These are phyloP conservation scores for Epithele typhae DNA, from an alignment of 768 basidiomycete species.

Conservation along the genomic window DNA sequence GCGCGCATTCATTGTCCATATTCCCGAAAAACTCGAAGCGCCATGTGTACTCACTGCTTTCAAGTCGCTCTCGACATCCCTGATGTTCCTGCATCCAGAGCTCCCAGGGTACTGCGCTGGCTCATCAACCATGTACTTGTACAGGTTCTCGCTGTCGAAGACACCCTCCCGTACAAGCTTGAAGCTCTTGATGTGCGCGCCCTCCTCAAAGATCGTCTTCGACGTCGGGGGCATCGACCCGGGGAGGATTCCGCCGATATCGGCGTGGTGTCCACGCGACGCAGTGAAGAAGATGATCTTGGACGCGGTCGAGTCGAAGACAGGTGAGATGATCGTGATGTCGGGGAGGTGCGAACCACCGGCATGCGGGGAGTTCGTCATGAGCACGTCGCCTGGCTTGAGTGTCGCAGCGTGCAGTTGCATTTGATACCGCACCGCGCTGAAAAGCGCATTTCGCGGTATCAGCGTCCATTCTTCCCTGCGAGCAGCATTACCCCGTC, in stretches of 20 bases:
- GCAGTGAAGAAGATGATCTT: slow-evolving; percentile 93
- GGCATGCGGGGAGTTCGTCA: slow-evolving; percentile 88
- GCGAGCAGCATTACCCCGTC: too few species aligned
- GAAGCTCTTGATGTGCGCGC: slow-evolving; percentile 86
- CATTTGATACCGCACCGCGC: slow-evolving; percentile 90
- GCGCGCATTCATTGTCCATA: not conserved
- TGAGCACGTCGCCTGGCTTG: slow-evolving; percentile 87
- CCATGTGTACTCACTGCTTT: slow-evolving; percentile 63
- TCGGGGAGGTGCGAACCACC: slow-evolving; percentile 90
- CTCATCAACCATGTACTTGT: slow-evolving; percentile 77
- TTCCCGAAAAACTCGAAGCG: not conserved
- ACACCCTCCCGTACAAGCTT: slow-evolving; percentile 83
- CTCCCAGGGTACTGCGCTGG: slow-evolving; percentile 81
- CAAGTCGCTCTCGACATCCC: slow-evolving; percentile 88
- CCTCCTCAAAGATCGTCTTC: slow-evolving; percentile 89
- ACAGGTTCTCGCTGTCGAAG: slow-evolving; percentile 71
- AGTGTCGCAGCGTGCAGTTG: slow-evolving; percentile 63
- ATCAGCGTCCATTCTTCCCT: too few species aligned
- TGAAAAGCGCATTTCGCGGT: slow-evolving; percentile 14
- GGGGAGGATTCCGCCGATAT: slow-evolving; percentile 89
- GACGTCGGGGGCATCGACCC: slow-evolving; percentile 96
- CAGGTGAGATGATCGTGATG: slow-evolving; percentile 92
- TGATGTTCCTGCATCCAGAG: slow-evolving; percentile 81
- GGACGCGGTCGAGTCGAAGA: slow-evolving; percentile 62
- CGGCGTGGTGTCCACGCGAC: slow-evolving; percentile 90